These are phyloP conservation scores for Cystofilobasidium capitatum DNA, from an alignment of 768 basidiomycete genomes.

Conservation along the genomic window DNA sequence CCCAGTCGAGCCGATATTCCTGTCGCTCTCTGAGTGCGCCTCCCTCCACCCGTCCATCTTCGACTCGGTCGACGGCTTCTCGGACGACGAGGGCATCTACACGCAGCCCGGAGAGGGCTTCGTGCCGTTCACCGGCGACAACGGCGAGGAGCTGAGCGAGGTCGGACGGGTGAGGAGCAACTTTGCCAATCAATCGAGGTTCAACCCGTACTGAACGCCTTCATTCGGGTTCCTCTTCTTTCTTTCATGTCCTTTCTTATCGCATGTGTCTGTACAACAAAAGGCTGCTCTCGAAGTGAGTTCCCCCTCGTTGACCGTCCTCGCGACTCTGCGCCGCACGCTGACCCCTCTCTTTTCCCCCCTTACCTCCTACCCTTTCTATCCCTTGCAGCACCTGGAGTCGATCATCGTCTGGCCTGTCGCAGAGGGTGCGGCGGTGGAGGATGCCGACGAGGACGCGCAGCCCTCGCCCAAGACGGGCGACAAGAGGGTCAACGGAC, in stretches of 20 bases:
- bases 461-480: not conserved
- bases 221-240: not conserved
- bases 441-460: constrained; percentile 5
- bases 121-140: constrained; percentile 53
- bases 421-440: constrained; percentile 3
- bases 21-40: constrained; percentile 74
- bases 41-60: constrained; percentile 57
- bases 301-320: not conserved
- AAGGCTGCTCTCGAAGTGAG: constrained; percentile 21
- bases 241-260: not conserved
- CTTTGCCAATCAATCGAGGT: constrained; percentile 68
- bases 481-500: not conserved
- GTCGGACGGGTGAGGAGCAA: constrained; percentile 89
- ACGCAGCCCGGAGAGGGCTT: constrained; percentile 33
- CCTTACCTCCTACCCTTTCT: not conserved
- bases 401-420: constrained; percentile 23
- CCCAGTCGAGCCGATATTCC: constrained; percentile 73
- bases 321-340: too few species aligned
- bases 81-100: constrained; percentile 29
- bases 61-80: constrained; percentile 27
- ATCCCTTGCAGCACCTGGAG: constrained; percentile 14
- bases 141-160: constrained; percentile 65
- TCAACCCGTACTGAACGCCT: constrained; percentile 66
- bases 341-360: not conserved
- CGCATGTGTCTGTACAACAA: not conserved